Evolutionary conservation across 2,329 filamentous ascomycete species (phyloP).

Genomic region (Pseudopyrenochaeta lycopersici): DNA sequence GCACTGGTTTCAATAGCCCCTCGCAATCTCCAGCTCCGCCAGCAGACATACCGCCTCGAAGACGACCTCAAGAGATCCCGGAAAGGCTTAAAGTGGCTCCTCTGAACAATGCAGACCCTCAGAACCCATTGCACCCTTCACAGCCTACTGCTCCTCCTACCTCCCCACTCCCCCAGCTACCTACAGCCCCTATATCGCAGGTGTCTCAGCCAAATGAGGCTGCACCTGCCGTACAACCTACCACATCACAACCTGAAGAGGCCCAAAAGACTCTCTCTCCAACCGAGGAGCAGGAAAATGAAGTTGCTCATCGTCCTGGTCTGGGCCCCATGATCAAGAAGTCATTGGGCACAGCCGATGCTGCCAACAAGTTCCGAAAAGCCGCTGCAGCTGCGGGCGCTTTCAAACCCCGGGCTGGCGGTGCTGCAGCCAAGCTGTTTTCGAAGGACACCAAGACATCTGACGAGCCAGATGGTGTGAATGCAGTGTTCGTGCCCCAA

Average conservation of each 20-base stretch:
- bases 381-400: slow-evolving; percentile 73
- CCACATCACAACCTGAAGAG: slow-evolving; percentile 11
- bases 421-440: slow-evolving; percentile 81
- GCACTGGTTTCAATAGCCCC: slow-evolving; percentile 34
- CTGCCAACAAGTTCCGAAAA: slow-evolving; percentile 81
- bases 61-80: slow-evolving; percentile 38
- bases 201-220: slow-evolving; percentile 56
- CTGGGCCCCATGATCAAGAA: slow-evolving; percentile 91
- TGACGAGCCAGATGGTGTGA: slow-evolving; percentile 87
- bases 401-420: slow-evolving; percentile 89
- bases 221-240: slow-evolving; percentile 14
- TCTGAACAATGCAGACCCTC: slow-evolving; percentile 12
- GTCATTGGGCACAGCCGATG: slow-evolving; percentile 74
- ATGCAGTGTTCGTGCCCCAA: slow-evolving; percentile 81
- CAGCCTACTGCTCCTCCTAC: neutral
- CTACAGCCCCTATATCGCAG: slow-evolving; percentile 11
- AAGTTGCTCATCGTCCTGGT: slow-evolving; percentile 72
- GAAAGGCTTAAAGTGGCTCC: slow-evolving; percentile 35
- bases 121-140: slow-evolving; percentile 16
- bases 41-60: slow-evolving; percentile 32
- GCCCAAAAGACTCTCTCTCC: slow-evolving; percentile 55
- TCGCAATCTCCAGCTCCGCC: slow-evolving; percentile 34
- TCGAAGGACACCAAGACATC: slow-evolving; percentile 64
- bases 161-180: too few species aligned
- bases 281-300: slow-evolving; percentile 59